These are phyloP conservation scores for Hura crepitans DNA, from an alignment of 441 rosid genomes.

Conservation along the genomic window DNA sequence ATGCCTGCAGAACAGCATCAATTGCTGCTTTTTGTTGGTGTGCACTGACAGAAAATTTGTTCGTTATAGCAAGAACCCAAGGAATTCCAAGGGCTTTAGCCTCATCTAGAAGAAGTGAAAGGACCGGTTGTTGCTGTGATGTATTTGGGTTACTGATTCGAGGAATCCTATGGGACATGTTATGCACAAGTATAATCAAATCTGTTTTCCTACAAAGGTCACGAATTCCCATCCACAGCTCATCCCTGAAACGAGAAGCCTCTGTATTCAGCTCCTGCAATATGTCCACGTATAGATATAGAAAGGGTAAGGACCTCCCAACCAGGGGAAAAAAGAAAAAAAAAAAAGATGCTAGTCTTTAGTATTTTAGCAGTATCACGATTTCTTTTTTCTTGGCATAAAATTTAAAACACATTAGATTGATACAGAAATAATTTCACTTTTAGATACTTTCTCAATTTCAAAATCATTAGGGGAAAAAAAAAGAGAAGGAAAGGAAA, in stretches of 20 bases:
- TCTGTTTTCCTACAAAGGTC: conserved; percentile 75
- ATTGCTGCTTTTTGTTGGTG: conserved; percentile 83
- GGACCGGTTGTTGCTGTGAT: conserved; percentile 62
- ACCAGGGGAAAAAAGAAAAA: neutral
- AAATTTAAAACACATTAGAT: neutral
- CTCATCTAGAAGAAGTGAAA: conserved; percentile 72
- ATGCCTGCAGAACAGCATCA: conserved; percentile 70
- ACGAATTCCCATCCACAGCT: conserved; percentile 82
- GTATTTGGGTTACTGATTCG: conserved; percentile 46
- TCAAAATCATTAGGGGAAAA: neutral
- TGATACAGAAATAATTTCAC: neutral
- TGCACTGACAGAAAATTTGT: conserved; percentile 95
- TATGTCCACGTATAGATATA: neutral
- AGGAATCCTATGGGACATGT: conserved; percentile 86
- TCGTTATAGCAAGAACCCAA: conserved; percentile 93
- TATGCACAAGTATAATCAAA: conserved; percentile 86
- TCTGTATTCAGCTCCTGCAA: conserved; percentile 67
- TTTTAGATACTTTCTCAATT: neutral
- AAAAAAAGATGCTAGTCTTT: neutral
- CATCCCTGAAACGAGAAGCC: conserved; percentile 76
- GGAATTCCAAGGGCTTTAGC: conserved; percentile 94
- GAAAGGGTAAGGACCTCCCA: neutral
- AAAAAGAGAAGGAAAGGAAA: neutral
- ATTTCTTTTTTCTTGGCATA: neutral
- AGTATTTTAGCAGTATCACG: neutral